Evolutionary conservation across 2,329 filamentous ascomycete species (phyloP), one percentile per base, ranked within the genome.

Genomic region (Ophiostoma sp.): DNA sequence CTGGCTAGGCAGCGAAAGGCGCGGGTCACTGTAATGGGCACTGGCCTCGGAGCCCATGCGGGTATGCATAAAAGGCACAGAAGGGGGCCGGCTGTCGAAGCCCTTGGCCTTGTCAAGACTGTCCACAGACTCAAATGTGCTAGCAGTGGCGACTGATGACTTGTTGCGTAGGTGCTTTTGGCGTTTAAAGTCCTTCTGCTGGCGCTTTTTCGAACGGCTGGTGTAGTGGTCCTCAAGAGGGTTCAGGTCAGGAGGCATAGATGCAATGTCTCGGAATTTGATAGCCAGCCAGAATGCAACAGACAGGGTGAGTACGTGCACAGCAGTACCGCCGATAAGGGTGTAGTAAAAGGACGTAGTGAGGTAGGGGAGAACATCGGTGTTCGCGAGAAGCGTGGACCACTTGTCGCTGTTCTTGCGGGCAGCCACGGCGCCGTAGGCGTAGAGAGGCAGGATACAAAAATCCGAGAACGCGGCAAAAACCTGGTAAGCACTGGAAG

Each of bases 221-320:
- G 93, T 97, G 69, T 96, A 80, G 74, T 94, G 89, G 72, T 91
- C 87, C 76, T 97, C 93, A 14, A 98, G 83, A 1, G 94, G 94
- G 76, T 98, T 98, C 90, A 97, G 92, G 75, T 98, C 94, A 0
- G 94, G 93, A 5, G 94, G 94, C 76, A 97, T 84, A 27, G 84
- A 82, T 5, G 88, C 83, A 74, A 98, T 97, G 75, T 90, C 89
- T 55, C 89, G 86, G 85, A 97, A 98, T 73, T 90, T 85, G 66
- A 91, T 76, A 16, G 87, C 87, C 40, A 98, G 82, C 79, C 90
- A 97, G 44, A 91, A 76, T 5, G 91, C 91, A 47, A 96, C 80
- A 18, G 81, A 77, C 1, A 95, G 78, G 1, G 91, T 91, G 9
- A 92, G 71, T 0, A 90, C 74, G 76, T 97, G 93, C 27, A 96